Evolutionary conservation across 306 rosid species (phyloP).

Genomic region (Amphicarpaea edgeworthii): DNA sequence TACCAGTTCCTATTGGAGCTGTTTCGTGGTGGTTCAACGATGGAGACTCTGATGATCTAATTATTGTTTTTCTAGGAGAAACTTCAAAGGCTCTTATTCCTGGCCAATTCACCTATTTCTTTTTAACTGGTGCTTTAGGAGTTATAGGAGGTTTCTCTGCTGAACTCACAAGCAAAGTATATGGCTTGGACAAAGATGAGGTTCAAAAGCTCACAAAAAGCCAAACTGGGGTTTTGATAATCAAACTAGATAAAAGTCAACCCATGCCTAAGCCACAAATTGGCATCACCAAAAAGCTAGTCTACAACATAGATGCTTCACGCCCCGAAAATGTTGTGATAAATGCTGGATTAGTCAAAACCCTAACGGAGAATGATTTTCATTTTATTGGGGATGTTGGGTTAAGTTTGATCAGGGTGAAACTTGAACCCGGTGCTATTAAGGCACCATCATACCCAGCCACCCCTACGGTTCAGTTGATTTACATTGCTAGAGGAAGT

Average conservation of each 20-base stretch:
- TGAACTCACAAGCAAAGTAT: conserved; percentile 49
- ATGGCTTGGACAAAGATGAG: conserved; percentile 45
- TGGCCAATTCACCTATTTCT: conserved; percentile 61
- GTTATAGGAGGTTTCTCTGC: conserved; percentile 54
- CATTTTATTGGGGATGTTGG: conserved; percentile 61
- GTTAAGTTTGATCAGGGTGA: conserved; percentile 51
- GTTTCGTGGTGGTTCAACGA: conserved; percentile 84
- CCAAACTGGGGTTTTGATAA: conserved; percentile 54
- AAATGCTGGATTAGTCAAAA: conserved; percentile 45
- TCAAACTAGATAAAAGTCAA: conserved; percentile 42
- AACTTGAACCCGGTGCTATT: conserved; percentile 51
- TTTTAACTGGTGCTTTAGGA: conserved; percentile 56
- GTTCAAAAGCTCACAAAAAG: conserved; percentile 50
- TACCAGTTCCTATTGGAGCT: conserved; percentile 59
- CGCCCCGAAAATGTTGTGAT: conserved; percentile 8
- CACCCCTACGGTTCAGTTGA: conserved; percentile 51
- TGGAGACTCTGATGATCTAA: conserved; percentile 58
- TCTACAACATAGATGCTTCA: conserved; percentile 54
- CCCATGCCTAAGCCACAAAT: conserved; percentile 52
- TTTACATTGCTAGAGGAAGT: conserved; percentile 59
- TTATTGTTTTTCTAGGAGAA: conserved; percentile 57
- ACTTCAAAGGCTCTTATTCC: conserved; percentile 53
- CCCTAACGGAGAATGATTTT: conserved; percentile 50
- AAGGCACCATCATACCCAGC: conserved; percentile 53
- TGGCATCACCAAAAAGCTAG: conserved; percentile 31